Base-by-base conservation (phyloP, 2,329 filamentous ascomycete species). In the Beauveria australis region DNA sequence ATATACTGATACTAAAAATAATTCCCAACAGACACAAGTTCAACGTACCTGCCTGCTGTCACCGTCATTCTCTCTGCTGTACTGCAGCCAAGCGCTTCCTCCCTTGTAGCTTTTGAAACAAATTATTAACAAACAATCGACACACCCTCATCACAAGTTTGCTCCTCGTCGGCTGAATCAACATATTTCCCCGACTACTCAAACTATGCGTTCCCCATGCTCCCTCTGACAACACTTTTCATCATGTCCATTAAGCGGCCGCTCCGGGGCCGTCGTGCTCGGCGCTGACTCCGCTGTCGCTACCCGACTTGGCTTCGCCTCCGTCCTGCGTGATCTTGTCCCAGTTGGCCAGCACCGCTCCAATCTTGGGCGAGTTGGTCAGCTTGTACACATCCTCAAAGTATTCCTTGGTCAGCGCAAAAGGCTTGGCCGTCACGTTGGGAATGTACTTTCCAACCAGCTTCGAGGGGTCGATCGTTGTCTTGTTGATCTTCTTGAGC, bases 401-500 rank as follows among this genome's bases (percentile, higher is more conserved):
- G 79, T 99, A 99, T 79, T 97, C 94, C 83, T 92, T 96, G 60
- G 92, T 96, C 66, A 99, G 81, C 74, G 92, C 91, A 73, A 99
- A 99, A 18, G 94, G 94, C 77, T 88, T 88, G 62, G 94, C 94
- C 60, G 94, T 99, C 67, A 99, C 95, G 76, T 99, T 99, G 68
- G 94, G 94, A 67, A 99, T 97, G 79, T 99, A 99, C 79, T 99
- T 99, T 70, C 94, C 94, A 67, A 99, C 84, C 70, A 99, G 79
- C 82, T 97, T 97, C 74, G 90, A 89, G 5, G 94, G 94, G 74
- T 99, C 94, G 74, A 99, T 97, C 59, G 90, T 95, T 26, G 92
- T 97, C 86, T 96, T 96, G 83, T 97, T 92, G 79, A 99, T 97
- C 85, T 99, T 99, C 89, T 97, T 99, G 69, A 97, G 88, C 73